A percentile compares a stretch with the other conserved stretches of the same genome.
These are phyloP conservation scores for Protomyces lactucae-debilis DNA, from an alignment of 1,139 yeast genomes.

Conservation along the genomic window DNA sequence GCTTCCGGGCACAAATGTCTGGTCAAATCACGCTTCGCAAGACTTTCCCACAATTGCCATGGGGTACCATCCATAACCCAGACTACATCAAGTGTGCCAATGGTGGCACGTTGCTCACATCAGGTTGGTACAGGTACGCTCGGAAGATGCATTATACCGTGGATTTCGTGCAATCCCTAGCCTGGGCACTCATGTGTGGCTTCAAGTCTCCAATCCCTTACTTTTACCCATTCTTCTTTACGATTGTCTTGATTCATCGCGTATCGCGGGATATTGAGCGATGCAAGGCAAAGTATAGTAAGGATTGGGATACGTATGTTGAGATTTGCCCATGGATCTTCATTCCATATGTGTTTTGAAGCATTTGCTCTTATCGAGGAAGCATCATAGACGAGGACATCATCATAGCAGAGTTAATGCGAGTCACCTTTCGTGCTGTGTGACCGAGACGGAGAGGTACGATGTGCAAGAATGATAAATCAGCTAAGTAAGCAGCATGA, in stretches of 20 bases:
- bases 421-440: no score
- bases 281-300: conserved; percentile 81
- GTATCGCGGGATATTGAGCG: conserved; percentile 79
- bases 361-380: no score
- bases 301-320: conserved; percentile 83
- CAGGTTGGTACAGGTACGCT: conserved; percentile 83
- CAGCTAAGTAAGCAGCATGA: no score
- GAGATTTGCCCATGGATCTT: conserved; percentile 87
- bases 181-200: conserved; percentile 94
- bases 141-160: conserved; percentile 95
- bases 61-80: conserved; percentile 75
- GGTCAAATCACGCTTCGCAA: conserved; percentile 73
- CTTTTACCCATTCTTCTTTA: conserved; percentile 91
- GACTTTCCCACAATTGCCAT: conserved; percentile 89
- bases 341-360: conserved; percentile 51
- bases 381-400: neutral
- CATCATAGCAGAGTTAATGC: no score
- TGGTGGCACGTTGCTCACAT: conserved; percentile 78
- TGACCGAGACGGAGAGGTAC: no score
- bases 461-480: no score
- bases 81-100: conserved; percentile 74
- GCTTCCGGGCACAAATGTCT: conserved; percentile 79
- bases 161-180: conserved; percentile 76
- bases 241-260: conserved; percentile 80
- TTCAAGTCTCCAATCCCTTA: conserved; percentile 83